A percentile compares a stretch with the other conserved stretches of the same genome.
phyloP scores from a whole-genome alignment of 768 basidiomycete genomes.

The Boletellus sp. region DNA sequence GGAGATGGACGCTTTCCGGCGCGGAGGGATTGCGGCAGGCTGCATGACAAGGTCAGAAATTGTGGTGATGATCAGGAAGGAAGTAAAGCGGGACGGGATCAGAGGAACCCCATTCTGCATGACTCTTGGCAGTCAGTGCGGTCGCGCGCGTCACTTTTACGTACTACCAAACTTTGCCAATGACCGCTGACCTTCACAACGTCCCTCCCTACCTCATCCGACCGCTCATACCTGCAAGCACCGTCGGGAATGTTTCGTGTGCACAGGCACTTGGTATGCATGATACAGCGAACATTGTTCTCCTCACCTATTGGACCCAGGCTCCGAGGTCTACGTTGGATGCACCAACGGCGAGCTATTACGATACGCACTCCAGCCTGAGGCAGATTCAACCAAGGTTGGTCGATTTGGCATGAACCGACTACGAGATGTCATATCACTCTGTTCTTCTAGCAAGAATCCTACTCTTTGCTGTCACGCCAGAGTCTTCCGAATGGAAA shows the following conservation, averaged over 20 bases:
- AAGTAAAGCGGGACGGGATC: slow-evolving; percentile 7
- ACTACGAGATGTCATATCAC: background rate
- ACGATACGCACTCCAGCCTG: slow-evolving; percentile 69
- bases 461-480: slow-evolving; percentile 65
- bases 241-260: slow-evolving; percentile 32
- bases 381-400: slow-evolving; percentile 45
- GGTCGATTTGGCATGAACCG: slow-evolving; percentile 8
- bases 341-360: slow-evolving; percentile 82
- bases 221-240: slow-evolving; percentile 40
- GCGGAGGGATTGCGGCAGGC: slow-evolving; percentile 10
- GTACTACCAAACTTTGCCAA: slow-evolving; percentile 11
- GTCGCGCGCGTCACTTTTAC: slow-evolving; percentile 13
- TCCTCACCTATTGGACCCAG: slow-evolving; percentile 35
- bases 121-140: slow-evolving; percentile 7
- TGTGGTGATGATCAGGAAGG: background rate
- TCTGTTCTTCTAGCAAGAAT: slow-evolving; percentile 41
- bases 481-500: slow-evolving; percentile 67
- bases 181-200: slow-evolving; percentile 37
- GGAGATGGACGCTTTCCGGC: slow-evolving; percentile 20
- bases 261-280: slow-evolving; percentile 56
- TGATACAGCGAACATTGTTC: background rate
- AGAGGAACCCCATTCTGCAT: slow-evolving; percentile 13
- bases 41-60: slow-evolving; percentile 10
- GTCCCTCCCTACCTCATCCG: slow-evolving; percentile 63
- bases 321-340: slow-evolving; percentile 83